Evolutionary conservation across 805 yeast genomes (phyloP), one percentile per base, ranked within the genome.

Genomic region (Wickerhamomyces alni): DNA sequence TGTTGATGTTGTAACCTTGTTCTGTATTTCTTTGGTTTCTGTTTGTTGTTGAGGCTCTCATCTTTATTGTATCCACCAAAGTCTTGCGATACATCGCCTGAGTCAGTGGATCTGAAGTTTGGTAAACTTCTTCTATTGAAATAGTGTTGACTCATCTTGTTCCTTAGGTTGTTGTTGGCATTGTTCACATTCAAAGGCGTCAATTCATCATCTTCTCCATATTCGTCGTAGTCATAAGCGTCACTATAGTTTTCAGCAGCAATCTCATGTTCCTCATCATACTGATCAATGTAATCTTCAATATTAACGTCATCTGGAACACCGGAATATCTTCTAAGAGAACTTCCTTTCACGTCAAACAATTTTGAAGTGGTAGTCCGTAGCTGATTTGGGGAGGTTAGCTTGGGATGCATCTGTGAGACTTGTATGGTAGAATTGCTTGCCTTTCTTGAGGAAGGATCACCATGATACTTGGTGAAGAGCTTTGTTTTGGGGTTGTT

Each of bases 281-380:
- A 62, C 36, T 62, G 67, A 39, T 67, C 72, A 31, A 67, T 63
- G 40, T 62, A 63, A 41, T 67, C 72, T 40, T 67, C 73, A 24
- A 63, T 52, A 45, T 68, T 66, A 12, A 67, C 69, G 54, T 78
- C 79, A 51, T 78, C 82, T 0, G 83, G 83, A 3, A 78, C 74
- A 17, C 83, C 85, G 17, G 88, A 80, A 51, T 83, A 82, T 26
- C 88, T 64, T 52, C 89, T 68, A 6, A 87, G 77, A 35, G 80
- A 83, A 0, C 82, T 75, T 1, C 87, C 88, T 48, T 77, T 81
- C 11, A 77, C 73, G 50, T 83, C 91, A 58, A 84, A 83, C 6
- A 83, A 61, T 45, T 80, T 80, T 1, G 88, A 81, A 0, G 88
- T 80, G 2, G 87, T 82, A 2, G 88, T 77, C 30, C 84, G 59